Evolutionary conservation across 2,329 filamentous ascomycete genomes (phyloP).

Genomic region (Aspergillus phoenicis): DNA sequence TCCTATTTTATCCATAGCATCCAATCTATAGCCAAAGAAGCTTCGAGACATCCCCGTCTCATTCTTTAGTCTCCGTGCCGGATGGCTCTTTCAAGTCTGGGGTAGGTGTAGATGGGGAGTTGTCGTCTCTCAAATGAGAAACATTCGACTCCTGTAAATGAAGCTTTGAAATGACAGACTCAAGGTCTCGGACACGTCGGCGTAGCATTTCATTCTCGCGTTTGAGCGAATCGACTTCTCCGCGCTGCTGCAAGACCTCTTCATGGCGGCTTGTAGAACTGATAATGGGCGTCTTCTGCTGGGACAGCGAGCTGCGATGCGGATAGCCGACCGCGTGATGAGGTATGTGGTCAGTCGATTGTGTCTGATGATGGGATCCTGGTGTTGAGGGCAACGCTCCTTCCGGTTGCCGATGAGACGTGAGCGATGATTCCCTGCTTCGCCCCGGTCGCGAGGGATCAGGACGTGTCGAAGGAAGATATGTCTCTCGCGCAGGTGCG

Average conservation of each 20-base stretch:
- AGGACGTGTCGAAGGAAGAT: slow-evolving; percentile 33
- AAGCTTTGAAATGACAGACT: slow-evolving; percentile 39
- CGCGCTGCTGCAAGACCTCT: slow-evolving; percentile 44
- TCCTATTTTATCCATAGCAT: slow-evolving; percentile 1
- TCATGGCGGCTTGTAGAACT: slow-evolving; percentile 43
- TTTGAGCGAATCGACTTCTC: slow-evolving; percentile 48
- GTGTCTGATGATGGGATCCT: slow-evolving; percentile 28
- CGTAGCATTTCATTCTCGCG: slow-evolving; percentile 51
- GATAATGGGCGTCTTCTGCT: slow-evolving; percentile 31
- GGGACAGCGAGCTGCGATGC: slow-evolving; percentile 35
- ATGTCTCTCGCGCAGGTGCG: slow-evolving; percentile 45
- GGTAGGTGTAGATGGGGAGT: slow-evolving; percentile 3
- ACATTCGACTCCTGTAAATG: slow-evolving; percentile 23
- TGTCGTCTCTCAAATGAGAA: background rate
- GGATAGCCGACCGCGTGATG: slow-evolving; percentile 30
- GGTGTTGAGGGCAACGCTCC: slow-evolving; percentile 29
- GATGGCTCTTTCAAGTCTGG: background rate
- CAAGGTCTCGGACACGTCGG: slow-evolving; percentile 48
- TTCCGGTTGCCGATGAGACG: slow-evolving; percentile 41
- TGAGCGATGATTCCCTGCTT: slow-evolving; percentile 48
- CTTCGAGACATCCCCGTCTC: background rate
- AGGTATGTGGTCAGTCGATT: slow-evolving; percentile 32
- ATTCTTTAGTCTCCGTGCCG: background rate
- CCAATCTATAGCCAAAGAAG: background rate
- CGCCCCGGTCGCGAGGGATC: slow-evolving; percentile 34